Evolutionary conservation across 331 rosid genomes (phyloP).

Genomic region (Malus hybrid): DNA sequence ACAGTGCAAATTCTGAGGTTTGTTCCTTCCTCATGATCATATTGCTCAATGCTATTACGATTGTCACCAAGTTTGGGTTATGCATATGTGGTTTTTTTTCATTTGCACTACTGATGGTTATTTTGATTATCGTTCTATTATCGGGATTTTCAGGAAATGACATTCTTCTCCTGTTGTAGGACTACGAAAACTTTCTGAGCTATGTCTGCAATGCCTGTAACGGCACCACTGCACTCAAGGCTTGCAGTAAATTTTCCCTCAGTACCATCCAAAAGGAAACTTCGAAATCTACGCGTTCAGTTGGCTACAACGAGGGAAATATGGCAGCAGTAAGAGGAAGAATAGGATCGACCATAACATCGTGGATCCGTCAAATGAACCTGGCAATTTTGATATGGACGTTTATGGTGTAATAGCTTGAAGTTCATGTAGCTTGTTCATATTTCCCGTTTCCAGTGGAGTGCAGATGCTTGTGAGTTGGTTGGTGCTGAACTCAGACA

Average conservation of each 20-base stretch:
- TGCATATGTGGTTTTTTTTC: not conserved
- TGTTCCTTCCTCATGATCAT: constrained; percentile 4
- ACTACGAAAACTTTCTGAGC: constrained; percentile 61
- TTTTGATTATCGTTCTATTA: not conserved
- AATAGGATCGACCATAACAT: constrained; percentile 33
- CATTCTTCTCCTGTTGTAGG: constrained; percentile 39
- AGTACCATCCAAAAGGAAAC: constrained; percentile 9
- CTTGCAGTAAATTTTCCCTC: constrained; percentile 39
- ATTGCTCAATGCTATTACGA: not conserved
- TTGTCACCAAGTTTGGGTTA: not conserved
- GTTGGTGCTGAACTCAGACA: not conserved
- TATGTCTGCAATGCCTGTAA: constrained; percentile 71
- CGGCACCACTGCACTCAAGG: constrained; percentile 29
- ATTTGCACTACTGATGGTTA: not conserved
- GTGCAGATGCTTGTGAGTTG: not conserved
- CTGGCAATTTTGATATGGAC: constrained; percentile 18
- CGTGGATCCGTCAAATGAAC: constrained; percentile 39
- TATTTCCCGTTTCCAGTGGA: not conserved
- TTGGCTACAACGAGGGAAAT: constrained; percentile 12
- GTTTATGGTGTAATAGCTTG: not conserved
- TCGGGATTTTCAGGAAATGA: not conserved
- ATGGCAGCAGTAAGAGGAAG: constrained; percentile 16
- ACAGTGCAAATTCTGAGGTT: constrained; percentile 38
- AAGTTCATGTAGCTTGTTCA: not conserved
- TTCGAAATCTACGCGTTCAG: constrained; percentile 16